Percentiles rank a stretch among this genome's conserved stretches.
These are phyloP conservation scores for Backusella psychrophila DNA, from an alignment of 192 early-diverging fungal genomes.

Conservation along the genomic window DNA sequence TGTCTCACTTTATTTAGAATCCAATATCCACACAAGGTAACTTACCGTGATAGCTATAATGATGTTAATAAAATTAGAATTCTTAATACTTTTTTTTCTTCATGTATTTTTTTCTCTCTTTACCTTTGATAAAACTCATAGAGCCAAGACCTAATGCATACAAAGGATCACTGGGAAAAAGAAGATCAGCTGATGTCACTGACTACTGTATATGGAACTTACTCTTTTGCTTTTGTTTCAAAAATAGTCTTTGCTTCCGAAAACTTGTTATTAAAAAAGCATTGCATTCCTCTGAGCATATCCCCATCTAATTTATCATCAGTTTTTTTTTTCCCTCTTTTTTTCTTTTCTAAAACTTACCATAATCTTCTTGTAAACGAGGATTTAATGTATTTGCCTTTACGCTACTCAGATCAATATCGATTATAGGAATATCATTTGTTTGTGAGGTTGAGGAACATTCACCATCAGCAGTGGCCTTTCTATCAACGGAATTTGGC, in stretches of 20 bases:
- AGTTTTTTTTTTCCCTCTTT: neutral
- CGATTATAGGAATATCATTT: neutral
- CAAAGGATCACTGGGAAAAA: conserved; percentile 40
- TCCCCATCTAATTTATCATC: conserved; percentile 18
- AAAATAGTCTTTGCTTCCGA: conserved; percentile 48
- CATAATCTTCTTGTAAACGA: conserved; percentile 28
- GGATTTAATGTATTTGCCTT: conserved; percentile 24
- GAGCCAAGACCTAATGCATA: conserved; percentile 51
- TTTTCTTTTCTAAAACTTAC: neutral
- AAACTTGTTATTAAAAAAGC: conserved; percentile 56
- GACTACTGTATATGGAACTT: conserved; percentile 7
- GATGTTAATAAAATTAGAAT: neutral
- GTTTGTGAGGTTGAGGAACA: neutral
- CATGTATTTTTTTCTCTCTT: neutral
- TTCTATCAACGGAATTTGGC: conserved; percentile 12
- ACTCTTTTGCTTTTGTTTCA: conserved; percentile 39
- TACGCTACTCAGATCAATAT: conserved; percentile 22
- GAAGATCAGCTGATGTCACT: neutral
- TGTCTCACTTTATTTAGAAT: neutral
- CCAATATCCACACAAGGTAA: neutral
- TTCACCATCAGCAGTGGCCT: neutral
- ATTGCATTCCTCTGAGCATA: conserved; percentile 31
- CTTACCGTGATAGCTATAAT: conserved; percentile 27
- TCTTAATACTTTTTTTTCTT: neutral
- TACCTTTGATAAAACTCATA: conserved; percentile 59